These are phyloP conservation scores for Apiotrichum siamense DNA, from an alignment of 1,284 basidiomycete species.

Conservation along the genomic window DNA sequence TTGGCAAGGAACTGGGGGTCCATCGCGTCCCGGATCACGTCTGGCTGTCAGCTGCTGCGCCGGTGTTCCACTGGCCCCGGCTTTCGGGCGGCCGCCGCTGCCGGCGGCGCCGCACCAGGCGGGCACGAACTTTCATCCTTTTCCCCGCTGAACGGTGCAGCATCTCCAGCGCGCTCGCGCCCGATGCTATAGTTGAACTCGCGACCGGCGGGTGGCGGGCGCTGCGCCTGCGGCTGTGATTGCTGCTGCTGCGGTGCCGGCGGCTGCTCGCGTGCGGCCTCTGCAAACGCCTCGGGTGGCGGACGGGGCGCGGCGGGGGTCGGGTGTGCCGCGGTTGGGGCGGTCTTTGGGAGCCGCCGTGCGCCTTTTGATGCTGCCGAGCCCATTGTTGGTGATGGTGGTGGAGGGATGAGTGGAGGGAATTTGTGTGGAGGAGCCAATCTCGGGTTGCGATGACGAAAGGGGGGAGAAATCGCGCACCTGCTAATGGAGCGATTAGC, in stretches of 20 bases:
- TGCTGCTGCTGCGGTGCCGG: too few relatives aligned
- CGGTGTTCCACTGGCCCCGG: too few relatives aligned
- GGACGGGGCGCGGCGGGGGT: constrained; percentile 4
- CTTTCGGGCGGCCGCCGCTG: too few relatives aligned
- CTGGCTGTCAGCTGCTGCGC: constrained; percentile 49
- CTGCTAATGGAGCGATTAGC: background rate
- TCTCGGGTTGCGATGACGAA: background rate
- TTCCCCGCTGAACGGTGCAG: constrained; percentile 34
- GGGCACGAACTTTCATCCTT: constrained; percentile 41
- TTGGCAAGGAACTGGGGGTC: constrained; percentile 73
- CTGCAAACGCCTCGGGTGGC: constrained; percentile 9
- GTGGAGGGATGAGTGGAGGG: background rate
- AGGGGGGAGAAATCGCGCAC: background rate
- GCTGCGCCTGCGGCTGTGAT: background rate
- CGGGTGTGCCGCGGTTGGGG: constrained; percentile 3
- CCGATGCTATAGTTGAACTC: constrained; percentile 6
- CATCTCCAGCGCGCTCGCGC: background rate
- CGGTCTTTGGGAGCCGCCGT: constrained; percentile 57
- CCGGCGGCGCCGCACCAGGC: background rate
- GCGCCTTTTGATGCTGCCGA: constrained; percentile 60
- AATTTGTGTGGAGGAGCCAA: too few relatives aligned
- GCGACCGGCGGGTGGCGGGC: background rate
- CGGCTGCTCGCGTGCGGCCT: too few relatives aligned
- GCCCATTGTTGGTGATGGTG: constrained; percentile 55
- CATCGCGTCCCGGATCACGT: constrained; percentile 59